Percentiles rank a stretch among this genome's conserved stretches.
These are phyloP conservation scores for Tulasnella sp. DNA, from an alignment of 768 basidiomycete genomes.

Conservation along the genomic window DNA sequence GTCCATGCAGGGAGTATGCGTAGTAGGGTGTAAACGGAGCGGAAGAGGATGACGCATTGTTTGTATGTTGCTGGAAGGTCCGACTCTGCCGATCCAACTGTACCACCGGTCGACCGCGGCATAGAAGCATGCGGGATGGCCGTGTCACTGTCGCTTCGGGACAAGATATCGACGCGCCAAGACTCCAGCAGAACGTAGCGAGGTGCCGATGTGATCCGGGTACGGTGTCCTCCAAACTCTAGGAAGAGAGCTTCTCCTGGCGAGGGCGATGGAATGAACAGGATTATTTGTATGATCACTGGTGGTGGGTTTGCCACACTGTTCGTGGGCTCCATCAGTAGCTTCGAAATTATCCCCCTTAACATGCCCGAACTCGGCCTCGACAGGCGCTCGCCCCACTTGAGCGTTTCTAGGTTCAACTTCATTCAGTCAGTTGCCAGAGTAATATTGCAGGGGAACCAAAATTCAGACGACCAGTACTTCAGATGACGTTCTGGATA, in stretches of 20 bases:
- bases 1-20: constrained; percentile 70
- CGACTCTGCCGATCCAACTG: constrained; percentile 30
- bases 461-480: too few relatives aligned
- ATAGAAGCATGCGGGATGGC: constrained; percentile 19
- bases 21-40: constrained; percentile 61
- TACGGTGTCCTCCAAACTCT: constrained; percentile 23
- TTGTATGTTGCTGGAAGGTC: constrained; percentile 73
- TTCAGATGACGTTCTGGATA: too few relatives aligned
- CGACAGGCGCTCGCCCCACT: too few relatives aligned
- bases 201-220: constrained; percentile 57
- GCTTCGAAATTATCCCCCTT: too few relatives aligned
- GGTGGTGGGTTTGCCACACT: not conserved
- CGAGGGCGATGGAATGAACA: not conserved
- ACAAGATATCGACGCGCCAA: constrained; percentile 45
- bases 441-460: too few relatives aligned
- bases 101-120: constrained; percentile 19
- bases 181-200: constrained; percentile 60
- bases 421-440: too few relatives aligned
- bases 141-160: constrained; percentile 13
- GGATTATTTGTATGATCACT: not conserved
- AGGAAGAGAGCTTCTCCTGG: constrained; percentile 44
- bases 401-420: too few relatives aligned
- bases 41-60: constrained; percentile 70
- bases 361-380: too few relatives aligned
- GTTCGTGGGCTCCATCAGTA: not conserved